Percentiles rank a stretch among this genome's conserved stretches.
Evolutionary conservation across 805 yeast genomes (phyloP).

Genomic region (Pichia rugopelliculosa): DNA sequence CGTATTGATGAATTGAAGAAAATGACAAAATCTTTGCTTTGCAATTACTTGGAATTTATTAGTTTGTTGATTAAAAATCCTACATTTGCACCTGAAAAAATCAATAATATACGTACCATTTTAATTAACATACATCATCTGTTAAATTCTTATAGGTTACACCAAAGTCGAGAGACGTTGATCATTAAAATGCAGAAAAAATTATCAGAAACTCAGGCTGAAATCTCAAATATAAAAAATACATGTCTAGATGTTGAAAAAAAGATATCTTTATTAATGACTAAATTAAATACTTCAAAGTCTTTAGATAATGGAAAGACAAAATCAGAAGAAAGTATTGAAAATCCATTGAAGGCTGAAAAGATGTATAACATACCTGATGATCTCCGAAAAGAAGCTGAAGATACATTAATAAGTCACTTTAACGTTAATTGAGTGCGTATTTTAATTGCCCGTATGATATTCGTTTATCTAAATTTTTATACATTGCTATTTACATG

Average conservation of each 20-base stretch:
- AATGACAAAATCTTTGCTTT: slow-evolving; percentile 66
- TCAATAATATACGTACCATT: slow-evolving; percentile 73
- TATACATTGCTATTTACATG: not conserved
- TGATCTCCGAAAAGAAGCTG: not conserved
- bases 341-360: not conserved
- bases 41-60: slow-evolving; percentile 75
- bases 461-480: too few relatives aligned
- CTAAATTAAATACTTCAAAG: not conserved
- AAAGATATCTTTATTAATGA: slow-evolving; percentile 25
- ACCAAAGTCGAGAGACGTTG: slow-evolving; percentile 86
- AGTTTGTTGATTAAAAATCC: slow-evolving; percentile 77
- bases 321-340: not conserved
- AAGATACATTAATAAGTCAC: not conserved
- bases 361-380: not conserved
- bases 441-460: too few relatives aligned
- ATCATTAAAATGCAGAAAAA: slow-evolving; percentile 66
- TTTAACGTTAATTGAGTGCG: too few relatives aligned
- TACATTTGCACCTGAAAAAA: slow-evolving; percentile 45
- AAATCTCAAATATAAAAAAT: slow-evolving; percentile 37
- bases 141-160: slow-evolving; percentile 87
- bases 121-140: slow-evolving; percentile 88
- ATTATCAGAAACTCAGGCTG: slow-evolving; percentile 33
- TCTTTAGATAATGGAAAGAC: not conserved
- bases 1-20: slow-evolving; percentile 72
- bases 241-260: slow-evolving; percentile 34